These are phyloP conservation scores for Trichoderma asperelloides DNA, from an alignment of 495 filamentous ascomycete species.

Conservation along the genomic window DNA sequence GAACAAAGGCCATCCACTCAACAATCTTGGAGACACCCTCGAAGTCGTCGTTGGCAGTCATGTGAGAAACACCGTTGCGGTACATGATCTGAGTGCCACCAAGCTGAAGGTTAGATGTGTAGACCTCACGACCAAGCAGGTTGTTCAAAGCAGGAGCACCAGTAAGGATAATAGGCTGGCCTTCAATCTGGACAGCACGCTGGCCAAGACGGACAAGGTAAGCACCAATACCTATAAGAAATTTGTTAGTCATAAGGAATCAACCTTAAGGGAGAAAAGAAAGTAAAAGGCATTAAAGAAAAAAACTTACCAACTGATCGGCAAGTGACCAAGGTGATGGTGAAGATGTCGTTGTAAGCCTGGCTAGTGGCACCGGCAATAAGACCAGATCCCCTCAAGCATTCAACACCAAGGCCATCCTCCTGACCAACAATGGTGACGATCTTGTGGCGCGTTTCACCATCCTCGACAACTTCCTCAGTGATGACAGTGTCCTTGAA, in stretches of 20 bases:
- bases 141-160: constrained; percentile 98
- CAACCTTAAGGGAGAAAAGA: background rate
- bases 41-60: constrained; percentile 97
- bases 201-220: constrained; percentile 97
- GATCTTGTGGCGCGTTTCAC: constrained; percentile 89
- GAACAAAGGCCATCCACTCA: constrained; percentile 93
- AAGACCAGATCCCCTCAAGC: constrained; percentile 90
- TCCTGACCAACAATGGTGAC: constrained; percentile 89
- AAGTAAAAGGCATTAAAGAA: background rate
- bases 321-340: constrained; percentile 94
- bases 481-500: constrained; percentile 90
- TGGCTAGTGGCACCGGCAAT: constrained; percentile 96
- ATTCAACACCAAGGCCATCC: constrained; percentile 95
- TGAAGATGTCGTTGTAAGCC: constrained; percentile 98
- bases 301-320: constrained; percentile 69
- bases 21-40: constrained; percentile 97
- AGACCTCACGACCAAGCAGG: constrained; percentile 92
- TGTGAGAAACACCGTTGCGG: constrained; percentile 97
- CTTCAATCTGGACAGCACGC: constrained; percentile 96
- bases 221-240: constrained; percentile 70
- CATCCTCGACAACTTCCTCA: constrained; percentile 73
- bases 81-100: constrained; percentile 99
- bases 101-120: constrained; percentile 97
- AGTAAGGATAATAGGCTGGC: constrained; percentile 97
- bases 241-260: constrained; percentile 18